Conservation (phyloP, 805 yeast species). For the Candida krabiensis region DNA sequence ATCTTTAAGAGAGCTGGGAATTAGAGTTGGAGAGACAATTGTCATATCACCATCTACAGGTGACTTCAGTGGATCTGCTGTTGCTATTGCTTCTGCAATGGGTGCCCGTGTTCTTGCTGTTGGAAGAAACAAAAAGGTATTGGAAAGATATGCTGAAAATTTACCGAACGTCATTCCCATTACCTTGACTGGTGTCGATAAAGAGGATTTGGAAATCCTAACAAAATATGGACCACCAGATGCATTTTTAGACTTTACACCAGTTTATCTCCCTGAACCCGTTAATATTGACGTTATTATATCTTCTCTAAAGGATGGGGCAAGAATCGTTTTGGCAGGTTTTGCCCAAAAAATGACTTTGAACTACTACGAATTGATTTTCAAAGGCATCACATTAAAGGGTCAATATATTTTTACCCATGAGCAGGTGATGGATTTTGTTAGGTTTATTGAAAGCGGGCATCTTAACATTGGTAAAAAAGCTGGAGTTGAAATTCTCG, state of each 20-base stretch:
- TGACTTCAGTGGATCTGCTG: slow-evolving; percentile 10
- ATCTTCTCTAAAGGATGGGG: slow-evolving; percentile 1
- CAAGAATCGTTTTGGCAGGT: slow-evolving; percentile 7
- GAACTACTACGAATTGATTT: slow-evolving; percentile 1
- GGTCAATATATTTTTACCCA: slow-evolving; percentile 7
- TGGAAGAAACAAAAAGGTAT: slow-evolving; percentile 6
- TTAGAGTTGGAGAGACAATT: slow-evolving; percentile 9
- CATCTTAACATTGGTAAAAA: slow-evolving; percentile 2
- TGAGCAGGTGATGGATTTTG: slow-evolving; percentile 4
- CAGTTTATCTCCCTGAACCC: neutral
- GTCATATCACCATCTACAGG: slow-evolving; percentile 11
- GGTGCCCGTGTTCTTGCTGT: slow-evolving; percentile 10
- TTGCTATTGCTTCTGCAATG: slow-evolving; percentile 12
- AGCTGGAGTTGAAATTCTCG: slow-evolving; percentile 2
- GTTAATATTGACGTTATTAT: slow-evolving; percentile 1
- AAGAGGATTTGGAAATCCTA: slow-evolving; percentile 1
- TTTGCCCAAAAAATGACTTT: neutral
- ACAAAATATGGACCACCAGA: slow-evolving; percentile 2
- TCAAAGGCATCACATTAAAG: slow-evolving; percentile 4
- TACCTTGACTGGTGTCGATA: slow-evolving; percentile 6
- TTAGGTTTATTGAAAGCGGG: slow-evolving; percentile 7
- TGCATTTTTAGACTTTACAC: slow-evolving; percentile 8
- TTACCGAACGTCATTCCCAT: slow-evolving; percentile 3
- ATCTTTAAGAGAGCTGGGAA: slow-evolving; percentile 2
- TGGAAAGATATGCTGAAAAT: slow-evolving; percentile 1